These are phyloP conservation scores for Cerrena zonata DNA, from an alignment of 1,284 basidiomycete genomes.

Conservation along the genomic window DNA sequence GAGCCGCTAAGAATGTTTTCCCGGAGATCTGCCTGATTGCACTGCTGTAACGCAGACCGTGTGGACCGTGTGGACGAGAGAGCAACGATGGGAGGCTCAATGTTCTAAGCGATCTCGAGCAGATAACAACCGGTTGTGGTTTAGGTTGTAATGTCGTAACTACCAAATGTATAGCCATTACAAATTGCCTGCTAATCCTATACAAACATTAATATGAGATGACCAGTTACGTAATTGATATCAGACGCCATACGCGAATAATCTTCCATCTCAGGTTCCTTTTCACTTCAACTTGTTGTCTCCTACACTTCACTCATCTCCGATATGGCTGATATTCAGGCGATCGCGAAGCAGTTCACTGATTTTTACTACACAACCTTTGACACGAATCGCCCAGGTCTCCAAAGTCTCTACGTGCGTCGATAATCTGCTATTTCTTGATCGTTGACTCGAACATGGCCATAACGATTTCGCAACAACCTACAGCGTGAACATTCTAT, in stretches of 20 bases:
- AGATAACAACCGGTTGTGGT: not conserved
- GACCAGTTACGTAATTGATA: too few relatives aligned
- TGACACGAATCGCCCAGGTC: conserved; percentile 49
- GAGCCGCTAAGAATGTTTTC: not conserved
- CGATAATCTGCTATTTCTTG: conserved; percentile 11
- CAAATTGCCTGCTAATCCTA: too few relatives aligned
- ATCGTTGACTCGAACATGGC: conserved; percentile 3
- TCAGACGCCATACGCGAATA: too few relatives aligned
- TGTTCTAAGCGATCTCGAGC: not conserved
- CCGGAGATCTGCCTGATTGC: not conserved
- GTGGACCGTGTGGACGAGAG: not conserved
- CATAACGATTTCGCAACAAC: conserved; percentile 5
- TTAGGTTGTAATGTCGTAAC: too few relatives aligned
- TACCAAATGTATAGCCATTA: too few relatives aligned
- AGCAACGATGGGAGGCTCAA: not conserved
- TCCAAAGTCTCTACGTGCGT: conserved; percentile 72
- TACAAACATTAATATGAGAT: too few relatives aligned
- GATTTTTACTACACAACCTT: conserved; percentile 75
- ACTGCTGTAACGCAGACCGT: not conserved
- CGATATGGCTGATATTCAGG: conserved; percentile 68
- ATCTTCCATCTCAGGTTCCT: too few relatives aligned
- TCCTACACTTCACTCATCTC: conserved; percentile 10
- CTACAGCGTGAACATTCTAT: conserved; percentile 77
- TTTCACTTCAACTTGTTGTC: conserved; percentile 10
- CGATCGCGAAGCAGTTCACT: conserved; percentile 62